phyloP scores from a whole-genome alignment of 306 rosid species.

The Betula pendula region DNA sequence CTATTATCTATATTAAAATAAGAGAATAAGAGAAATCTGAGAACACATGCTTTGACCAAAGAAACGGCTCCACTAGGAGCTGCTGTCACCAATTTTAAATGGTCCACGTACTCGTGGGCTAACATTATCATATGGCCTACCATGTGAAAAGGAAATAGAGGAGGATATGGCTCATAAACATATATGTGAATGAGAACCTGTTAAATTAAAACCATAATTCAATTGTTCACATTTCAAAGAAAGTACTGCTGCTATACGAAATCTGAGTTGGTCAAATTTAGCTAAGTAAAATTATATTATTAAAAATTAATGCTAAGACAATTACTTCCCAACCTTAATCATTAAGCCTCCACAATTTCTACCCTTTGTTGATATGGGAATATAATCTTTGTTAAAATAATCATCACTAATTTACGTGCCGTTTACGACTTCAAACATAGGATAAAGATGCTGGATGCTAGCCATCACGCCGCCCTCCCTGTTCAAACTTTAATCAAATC shows the following conservation, averaged over 20 bases:
- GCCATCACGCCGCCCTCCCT: slow-evolving; percentile 36
- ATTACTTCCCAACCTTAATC: slow-evolving; percentile 13
- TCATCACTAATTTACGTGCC: slow-evolving; percentile 33
- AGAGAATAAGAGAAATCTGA: background rate
- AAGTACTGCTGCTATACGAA: slow-evolving; percentile 26
- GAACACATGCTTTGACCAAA: slow-evolving; percentile 21
- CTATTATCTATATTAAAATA: no score
- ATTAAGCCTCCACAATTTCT: background rate
- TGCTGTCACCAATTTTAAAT: background rate
- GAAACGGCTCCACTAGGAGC: background rate
- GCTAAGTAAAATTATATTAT: background rate
- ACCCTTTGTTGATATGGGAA: background rate
- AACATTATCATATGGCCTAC: background rate
- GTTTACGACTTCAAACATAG: slow-evolving; percentile 34
- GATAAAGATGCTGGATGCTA: background rate
- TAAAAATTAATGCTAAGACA: background rate
- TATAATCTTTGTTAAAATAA: background rate
- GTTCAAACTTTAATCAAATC: background rate
- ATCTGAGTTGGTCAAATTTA: slow-evolving; percentile 30
- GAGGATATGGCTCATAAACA: background rate
- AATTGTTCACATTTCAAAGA: slow-evolving; percentile 14
- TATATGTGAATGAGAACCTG: background rate
- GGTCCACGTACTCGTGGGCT: background rate
- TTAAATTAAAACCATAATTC: background rate
- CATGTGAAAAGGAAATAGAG: background rate